Evolutionary conservation across 768 basidiomycete genomes (phyloP).

Genomic region (Suillus tomentosus): DNA sequence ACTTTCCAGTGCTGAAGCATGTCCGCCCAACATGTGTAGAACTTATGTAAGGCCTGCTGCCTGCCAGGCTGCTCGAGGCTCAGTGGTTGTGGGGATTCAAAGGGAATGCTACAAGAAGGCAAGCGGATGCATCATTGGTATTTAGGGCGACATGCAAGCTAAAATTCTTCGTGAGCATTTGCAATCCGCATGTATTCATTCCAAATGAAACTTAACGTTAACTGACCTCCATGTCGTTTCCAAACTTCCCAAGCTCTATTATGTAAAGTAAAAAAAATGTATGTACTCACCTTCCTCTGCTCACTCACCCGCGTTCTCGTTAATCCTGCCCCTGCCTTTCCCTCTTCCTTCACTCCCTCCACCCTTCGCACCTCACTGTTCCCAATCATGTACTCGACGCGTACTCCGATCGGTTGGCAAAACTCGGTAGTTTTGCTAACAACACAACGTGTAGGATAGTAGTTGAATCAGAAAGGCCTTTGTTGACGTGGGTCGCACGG

Average conservation of each 20-base stretch:
- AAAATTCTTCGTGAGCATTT: too few relatives aligned
- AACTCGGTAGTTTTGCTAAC: too few relatives aligned
- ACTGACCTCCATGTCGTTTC: too few relatives aligned
- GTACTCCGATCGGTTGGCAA: constrained; percentile 32
- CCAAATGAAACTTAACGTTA: too few relatives aligned
- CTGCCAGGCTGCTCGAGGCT: background rate
- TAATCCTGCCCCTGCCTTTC: constrained; percentile 3
- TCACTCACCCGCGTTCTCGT: constrained; percentile 13
- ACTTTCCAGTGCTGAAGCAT: background rate
- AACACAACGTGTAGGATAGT: too few relatives aligned
- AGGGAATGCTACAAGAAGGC: background rate
- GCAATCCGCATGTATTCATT: too few relatives aligned
- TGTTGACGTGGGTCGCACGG: too few relatives aligned
- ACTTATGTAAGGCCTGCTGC: background rate
- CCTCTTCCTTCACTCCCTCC: constrained; percentile 14
- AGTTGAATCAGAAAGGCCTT: too few relatives aligned
- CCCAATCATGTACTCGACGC: constrained; percentile 45
- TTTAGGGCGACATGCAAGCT: background rate
- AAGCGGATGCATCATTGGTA: background rate
- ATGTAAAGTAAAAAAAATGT: background rate
- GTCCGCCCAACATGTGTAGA: background rate
- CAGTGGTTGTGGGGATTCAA: background rate
- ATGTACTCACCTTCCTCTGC: constrained; percentile 17
- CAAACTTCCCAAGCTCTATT: background rate
- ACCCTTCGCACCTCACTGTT: constrained; percentile 38